Evolutionary conservation across 2,329 filamentous ascomycete species (phyloP).

Genomic region (Ophiostoma triangulosporum): DNA sequence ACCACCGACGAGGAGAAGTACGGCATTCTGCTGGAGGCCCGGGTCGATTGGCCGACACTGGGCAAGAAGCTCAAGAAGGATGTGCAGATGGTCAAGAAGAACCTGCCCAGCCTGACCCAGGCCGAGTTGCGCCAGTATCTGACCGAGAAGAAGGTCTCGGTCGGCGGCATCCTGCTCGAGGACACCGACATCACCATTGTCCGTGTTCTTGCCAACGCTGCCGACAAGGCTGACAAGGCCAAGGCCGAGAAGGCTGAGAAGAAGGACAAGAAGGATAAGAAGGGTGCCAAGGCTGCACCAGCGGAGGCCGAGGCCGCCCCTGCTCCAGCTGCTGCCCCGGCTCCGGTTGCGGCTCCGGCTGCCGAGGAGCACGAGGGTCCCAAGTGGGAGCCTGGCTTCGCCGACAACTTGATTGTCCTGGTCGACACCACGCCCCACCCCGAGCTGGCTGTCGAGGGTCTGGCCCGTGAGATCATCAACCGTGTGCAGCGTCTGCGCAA

Average conservation of each 20-base stretch:
- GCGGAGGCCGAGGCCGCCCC: not conserved
- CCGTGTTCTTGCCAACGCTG: constrained; percentile 62
- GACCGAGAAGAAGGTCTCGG: constrained; percentile 56
- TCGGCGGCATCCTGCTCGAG: constrained; percentile 75
- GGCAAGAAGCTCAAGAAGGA: constrained; percentile 98
- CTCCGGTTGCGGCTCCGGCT: not conserved
- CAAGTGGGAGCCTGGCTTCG: constrained; percentile 15
- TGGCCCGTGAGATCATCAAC: constrained; percentile 86
- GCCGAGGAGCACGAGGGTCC: constrained; percentile 2
- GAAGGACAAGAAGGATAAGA: constrained; percentile 42
- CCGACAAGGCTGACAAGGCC: constrained; percentile 15
- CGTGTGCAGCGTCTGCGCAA: constrained; percentile 86
- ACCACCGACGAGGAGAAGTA: constrained; percentile 82
- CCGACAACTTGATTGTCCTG: constrained; percentile 68
- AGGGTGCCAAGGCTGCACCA: constrained; percentile 34
- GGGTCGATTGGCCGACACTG: constrained; percentile 83
- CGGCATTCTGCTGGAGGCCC: constrained; percentile 80
- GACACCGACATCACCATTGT: constrained; percentile 74
- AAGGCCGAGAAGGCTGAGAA: not conserved
- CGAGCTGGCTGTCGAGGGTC: constrained; percentile 74
- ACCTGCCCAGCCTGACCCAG: constrained; percentile 63
- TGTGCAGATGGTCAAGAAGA: constrained; percentile 80
- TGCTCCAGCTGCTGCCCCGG: not conserved
- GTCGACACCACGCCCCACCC: constrained; percentile 65
- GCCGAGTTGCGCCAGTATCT: constrained; percentile 73